phyloP scores from a whole-genome alignment of 305 asterid species.

The Rubia peregrina region DNA sequence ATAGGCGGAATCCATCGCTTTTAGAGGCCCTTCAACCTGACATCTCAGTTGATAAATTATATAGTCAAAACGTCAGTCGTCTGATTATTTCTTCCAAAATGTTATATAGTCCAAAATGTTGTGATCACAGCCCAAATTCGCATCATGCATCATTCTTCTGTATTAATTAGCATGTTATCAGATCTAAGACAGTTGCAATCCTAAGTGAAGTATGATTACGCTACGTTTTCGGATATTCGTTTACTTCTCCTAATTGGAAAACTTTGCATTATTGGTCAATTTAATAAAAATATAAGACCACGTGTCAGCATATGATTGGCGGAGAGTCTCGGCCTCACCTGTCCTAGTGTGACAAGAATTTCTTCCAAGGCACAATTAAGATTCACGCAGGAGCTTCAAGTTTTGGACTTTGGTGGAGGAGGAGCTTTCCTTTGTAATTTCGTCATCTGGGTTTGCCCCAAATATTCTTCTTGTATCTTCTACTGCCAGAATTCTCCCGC shows the following conservation, averaged over 20 bases:
- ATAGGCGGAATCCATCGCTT: too few species aligned
- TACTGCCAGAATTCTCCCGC: background rate
- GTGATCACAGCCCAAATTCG: too few species aligned
- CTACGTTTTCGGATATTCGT: background rate
- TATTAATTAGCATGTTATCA: too few species aligned
- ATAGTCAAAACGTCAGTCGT: too few species aligned
- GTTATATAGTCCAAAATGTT: too few species aligned
- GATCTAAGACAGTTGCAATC: too few species aligned
- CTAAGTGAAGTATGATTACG: too few species aligned
- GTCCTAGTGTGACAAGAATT: background rate
- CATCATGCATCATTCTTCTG: too few species aligned
- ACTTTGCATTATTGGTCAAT: background rate
- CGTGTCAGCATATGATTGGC: background rate
- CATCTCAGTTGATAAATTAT: too few species aligned
- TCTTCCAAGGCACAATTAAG: background rate
- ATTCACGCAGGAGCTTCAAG: background rate
- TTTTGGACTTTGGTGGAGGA: constrained; percentile 1
- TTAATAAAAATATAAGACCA: background rate
- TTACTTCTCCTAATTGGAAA: background rate
- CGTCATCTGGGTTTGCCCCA: background rate
- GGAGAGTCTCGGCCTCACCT: constrained; percentile 2
- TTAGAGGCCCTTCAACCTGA: too few species aligned
- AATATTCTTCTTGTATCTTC: background rate
- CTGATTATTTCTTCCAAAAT: too few species aligned
- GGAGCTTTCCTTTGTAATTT: background rate